Conservation (phyloP, 495 filamentous ascomycete species). For the Penicillium alfredii region DNA sequence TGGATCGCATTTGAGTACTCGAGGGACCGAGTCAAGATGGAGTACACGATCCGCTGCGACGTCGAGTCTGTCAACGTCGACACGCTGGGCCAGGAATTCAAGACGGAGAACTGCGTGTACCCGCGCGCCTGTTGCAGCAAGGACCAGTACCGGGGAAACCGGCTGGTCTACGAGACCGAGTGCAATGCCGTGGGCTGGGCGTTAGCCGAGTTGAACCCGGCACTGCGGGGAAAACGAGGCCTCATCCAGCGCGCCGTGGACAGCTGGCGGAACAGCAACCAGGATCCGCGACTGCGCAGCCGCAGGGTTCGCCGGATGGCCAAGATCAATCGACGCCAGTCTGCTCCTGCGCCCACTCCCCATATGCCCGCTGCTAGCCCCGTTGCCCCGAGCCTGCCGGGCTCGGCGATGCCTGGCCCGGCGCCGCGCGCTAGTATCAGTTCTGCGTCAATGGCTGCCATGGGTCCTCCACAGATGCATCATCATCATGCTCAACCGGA, state of each 20-base stretch:
- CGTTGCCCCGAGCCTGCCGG: slow-evolving; percentile 48
- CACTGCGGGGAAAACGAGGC: slow-evolving; percentile 84
- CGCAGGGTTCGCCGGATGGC: slow-evolving; percentile 88
- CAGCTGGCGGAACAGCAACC: slow-evolving; percentile 98
- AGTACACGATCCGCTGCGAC: slow-evolving; percentile 97
- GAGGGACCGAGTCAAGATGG: slow-evolving; percentile 96
- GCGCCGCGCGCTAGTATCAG: slow-evolving; percentile 46
- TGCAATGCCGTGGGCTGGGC: slow-evolving; percentile 99
- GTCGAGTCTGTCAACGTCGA: slow-evolving; percentile 95
- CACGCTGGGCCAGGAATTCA: slow-evolving; percentile 78
- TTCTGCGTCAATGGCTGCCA: slow-evolving; percentile 58
- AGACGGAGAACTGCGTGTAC: slow-evolving; percentile 96
- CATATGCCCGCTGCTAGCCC: slow-evolving; percentile 51
- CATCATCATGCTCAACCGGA: slow-evolving; percentile 79
- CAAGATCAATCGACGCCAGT: slow-evolving; percentile 79
- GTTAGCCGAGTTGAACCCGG: slow-evolving; percentile 84
- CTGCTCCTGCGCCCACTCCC: slow-evolving; percentile 36
- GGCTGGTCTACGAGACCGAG: slow-evolving; percentile 92
- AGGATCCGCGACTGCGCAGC: slow-evolving; percentile 85
- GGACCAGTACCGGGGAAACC: slow-evolving; percentile 92
- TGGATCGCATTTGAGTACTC: slow-evolving; percentile 99
- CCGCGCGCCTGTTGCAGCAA: slow-evolving; percentile 91
- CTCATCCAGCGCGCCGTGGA: slow-evolving; percentile 96
- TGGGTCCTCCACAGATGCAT: slow-evolving; percentile 59
- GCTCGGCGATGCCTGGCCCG: slow-evolving; percentile 40